A percentile compares a stretch with the other conserved stretches of the same genome.
Conservation (phyloP, 495 filamentous ascomycete genomes). For the Neurospora sp. region DNA sequence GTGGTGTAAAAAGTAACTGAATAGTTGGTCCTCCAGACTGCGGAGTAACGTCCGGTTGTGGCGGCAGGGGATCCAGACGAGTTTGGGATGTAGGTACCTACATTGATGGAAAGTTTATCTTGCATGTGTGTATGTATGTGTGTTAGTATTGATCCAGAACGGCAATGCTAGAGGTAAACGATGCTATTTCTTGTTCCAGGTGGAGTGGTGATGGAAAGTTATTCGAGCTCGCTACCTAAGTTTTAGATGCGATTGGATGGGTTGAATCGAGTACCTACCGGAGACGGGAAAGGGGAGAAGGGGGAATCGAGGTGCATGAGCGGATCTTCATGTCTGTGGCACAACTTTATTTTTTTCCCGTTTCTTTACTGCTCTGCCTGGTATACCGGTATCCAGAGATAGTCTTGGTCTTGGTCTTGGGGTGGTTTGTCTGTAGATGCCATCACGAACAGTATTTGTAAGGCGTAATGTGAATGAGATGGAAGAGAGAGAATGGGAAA, state of each 20-base stretch:
- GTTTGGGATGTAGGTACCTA: not conserved
- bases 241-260: not conserved
- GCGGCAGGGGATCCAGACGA: not conserved
- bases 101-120: not conserved
- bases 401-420: not conserved
- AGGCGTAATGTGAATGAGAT: not conserved
- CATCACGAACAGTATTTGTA: too few species aligned
- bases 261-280: not conserved
- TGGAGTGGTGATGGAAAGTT: not conserved
- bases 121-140: not conserved
- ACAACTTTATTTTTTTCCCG: too few species aligned
- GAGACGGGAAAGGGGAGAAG: not conserved
- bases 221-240: not conserved
- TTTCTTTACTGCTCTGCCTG: not conserved
- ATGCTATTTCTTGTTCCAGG: not conserved
- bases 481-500: not conserved
- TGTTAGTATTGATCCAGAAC: not conserved
- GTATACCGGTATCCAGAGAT: not conserved
- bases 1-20: too few species aligned
- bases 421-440: too few species aligned
- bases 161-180: not conserved
- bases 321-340: not conserved
- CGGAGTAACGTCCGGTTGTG: not conserved
- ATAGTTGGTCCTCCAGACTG: too few species aligned
- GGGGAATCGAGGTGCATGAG: not conserved